Percentiles rank a stretch among this genome's conserved stretches.
phyloP scores from a whole-genome alignment of 805 yeast genomes.

The Metschnikowia rubicola region DNA sequence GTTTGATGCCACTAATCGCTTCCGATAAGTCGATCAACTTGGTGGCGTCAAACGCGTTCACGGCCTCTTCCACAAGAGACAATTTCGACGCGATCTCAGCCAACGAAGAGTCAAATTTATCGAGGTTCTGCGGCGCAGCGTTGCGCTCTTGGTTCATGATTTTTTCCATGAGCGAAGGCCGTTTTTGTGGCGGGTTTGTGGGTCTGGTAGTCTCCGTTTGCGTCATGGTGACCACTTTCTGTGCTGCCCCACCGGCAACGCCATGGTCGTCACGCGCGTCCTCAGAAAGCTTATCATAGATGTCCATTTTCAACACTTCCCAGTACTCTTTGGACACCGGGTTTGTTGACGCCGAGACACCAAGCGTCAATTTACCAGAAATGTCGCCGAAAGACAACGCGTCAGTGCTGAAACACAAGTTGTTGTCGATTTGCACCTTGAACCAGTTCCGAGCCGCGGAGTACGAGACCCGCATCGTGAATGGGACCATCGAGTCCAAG shows the following conservation, averaged over 20 bases:
- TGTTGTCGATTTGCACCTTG: constrained; percentile 71
- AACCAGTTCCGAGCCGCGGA: constrained; percentile 42
- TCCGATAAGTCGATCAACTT: constrained; percentile 9
- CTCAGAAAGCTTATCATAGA: constrained; percentile 50
- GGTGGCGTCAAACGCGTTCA: constrained; percentile 9
- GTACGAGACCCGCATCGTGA: constrained; percentile 63
- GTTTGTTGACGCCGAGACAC: constrained; percentile 45
- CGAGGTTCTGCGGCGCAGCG: constrained; percentile 1
- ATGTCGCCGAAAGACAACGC: constrained; percentile 43
- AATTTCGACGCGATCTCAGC: constrained; percentile 11
- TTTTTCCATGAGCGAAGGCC: constrained; percentile 39
- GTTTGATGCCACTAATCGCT: constrained; percentile 18
- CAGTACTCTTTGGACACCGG: constrained; percentile 48
- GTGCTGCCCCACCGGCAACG: constrained; percentile 39
- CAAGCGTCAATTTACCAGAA: constrained; percentile 42
- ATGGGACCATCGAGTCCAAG: constrained; percentile 68
- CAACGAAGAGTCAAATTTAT: constrained; percentile 9
- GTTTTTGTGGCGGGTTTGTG: constrained; percentile 10
- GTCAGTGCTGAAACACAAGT: constrained; percentile 64
- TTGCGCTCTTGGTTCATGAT: constrained; percentile 23
- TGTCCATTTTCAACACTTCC: constrained; percentile 59
- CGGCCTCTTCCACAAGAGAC: constrained; percentile 6
- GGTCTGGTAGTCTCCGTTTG: neutral
- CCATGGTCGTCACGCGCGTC: constrained; percentile 61
- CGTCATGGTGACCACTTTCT: constrained; percentile 26